Evolutionary conservation across 805 yeast species (phyloP).

Genomic region (Metschnikowia lunata): DNA sequence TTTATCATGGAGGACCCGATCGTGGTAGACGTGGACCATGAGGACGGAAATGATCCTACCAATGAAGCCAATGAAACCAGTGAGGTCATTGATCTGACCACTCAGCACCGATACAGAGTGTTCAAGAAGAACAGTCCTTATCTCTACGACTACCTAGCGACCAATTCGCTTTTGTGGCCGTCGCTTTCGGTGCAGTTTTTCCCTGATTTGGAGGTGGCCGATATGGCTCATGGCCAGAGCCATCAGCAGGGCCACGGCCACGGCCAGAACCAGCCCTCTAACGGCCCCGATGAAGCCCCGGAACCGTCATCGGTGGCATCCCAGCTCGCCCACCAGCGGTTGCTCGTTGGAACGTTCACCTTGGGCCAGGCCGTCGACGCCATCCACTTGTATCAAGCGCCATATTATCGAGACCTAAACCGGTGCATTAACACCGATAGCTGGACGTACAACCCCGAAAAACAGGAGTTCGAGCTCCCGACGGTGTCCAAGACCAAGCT

Average conservation of each 20-base stretch:
- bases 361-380: conserved; percentile 18
- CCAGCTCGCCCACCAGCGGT: conserved; percentile 15
- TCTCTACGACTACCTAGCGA: conserved; percentile 49
- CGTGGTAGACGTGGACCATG: not conserved
- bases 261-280: not conserved
- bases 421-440: conserved; percentile 34
- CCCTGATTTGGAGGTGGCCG: conserved; percentile 42
- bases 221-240: not conserved
- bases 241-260: not conserved
- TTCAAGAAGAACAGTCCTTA: conserved; percentile 63
- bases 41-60: not conserved
- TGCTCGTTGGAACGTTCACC: conserved; percentile 18
- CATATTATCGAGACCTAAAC: conserved; percentile 28
- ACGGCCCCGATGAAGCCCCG: not conserved
- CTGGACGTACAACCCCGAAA: conserved; percentile 35
- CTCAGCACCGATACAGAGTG: conserved; percentile 41
- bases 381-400: conserved; percentile 29
- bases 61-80: not conserved
- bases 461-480: conserved; percentile 36
- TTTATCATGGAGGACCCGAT: conserved; percentile 1
- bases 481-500: conserved; percentile 25
- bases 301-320: not conserved
- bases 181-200: conserved; percentile 57
- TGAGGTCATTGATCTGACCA: conserved; percentile 24
- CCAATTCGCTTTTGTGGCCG: conserved; percentile 61